Base-by-base conservation (phyloP, 106 monocot species). In the Allium fistulosum region DNA sequence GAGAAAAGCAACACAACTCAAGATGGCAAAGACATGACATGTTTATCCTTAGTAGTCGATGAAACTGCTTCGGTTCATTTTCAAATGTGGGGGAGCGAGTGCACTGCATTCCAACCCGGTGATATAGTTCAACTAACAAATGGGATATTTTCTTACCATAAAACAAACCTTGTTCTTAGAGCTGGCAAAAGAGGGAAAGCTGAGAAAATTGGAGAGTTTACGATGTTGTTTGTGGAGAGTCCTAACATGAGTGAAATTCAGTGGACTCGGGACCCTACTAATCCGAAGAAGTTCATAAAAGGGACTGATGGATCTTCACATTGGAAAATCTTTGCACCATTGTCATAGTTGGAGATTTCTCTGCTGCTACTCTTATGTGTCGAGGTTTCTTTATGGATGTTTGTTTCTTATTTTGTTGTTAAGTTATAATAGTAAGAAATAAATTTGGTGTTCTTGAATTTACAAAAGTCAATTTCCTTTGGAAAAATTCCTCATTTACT, bases 171-270 rank as follows among this genome's bases (percentile, higher is more conserved):
- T 22, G 79, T 87, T 65, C 77, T 99, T 12, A 69, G 92, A 53
- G 92, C 87, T 6, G 97, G 97, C 12, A 89, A 80, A 70, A 84
- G 62, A 57, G 97, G 97, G 51, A 78, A 46, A 11, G 77, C 76
- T 1, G 82, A 79, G 72, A 99, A 92, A 78, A 75, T 87, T 7
- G 89, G 97, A 8, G 89, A 92, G 67, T 99, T 99, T 69, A 81
- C 84, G n/a, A 92, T 92, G 97, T 8, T 76, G 10, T 92, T 99
- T 69, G 97, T 89, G 3, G 97, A 97, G 83, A 71, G 80, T 6
- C 97, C 92, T 15, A 92, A 97, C 65, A 87, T 97, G 86, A 97
- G 92, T 8, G 92, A 92, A 78, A 75, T 87, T 53, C 70, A 62
- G 16, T 93, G 85, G 81, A 62, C 4, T 6, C 71, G 63, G 16